Conservation (phyloP, 2,329 filamentous ascomycete species). For the Dothidotthia symphoricarpi region DNA sequence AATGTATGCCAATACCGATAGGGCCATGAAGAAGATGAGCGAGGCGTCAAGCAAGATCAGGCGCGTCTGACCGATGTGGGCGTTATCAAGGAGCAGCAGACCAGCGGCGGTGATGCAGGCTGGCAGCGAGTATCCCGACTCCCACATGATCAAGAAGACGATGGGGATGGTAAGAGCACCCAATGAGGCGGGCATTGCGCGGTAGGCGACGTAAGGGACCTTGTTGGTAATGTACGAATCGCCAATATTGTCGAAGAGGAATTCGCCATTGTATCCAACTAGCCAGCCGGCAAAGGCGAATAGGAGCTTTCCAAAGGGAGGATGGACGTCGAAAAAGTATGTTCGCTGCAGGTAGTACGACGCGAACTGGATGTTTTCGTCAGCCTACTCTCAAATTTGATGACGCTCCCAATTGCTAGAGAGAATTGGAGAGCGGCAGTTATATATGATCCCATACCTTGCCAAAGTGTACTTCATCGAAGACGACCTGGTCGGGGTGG, state of each 20-base stretch:
- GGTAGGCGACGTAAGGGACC: conserved; percentile 94
- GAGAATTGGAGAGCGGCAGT: not conserved
- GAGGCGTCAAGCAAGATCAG: conserved; percentile 94
- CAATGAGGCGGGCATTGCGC: conserved; percentile 85
- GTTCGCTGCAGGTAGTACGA: conserved; percentile 88
- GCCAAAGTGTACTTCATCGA: conserved; percentile 98
- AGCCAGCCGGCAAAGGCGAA: conserved; percentile 98
- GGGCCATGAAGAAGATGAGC: conserved; percentile 91
- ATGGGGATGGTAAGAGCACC: conserved; percentile 92
- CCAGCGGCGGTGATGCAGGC: conserved; percentile 84
- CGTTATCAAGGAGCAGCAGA: conserved; percentile 92
- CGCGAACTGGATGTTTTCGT: conserved; percentile 45
- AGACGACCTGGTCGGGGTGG: conserved; percentile 94
- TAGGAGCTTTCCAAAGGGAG: conserved; percentile 95
- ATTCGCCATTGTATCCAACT: conserved; percentile 93
- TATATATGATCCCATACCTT: conserved; percentile 65
- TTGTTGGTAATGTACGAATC: conserved; percentile 97
- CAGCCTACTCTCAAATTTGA: conserved; percentile 12
- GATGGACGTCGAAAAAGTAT: conserved; percentile 99
- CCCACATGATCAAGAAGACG: conserved; percentile 98
- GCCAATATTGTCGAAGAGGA: conserved; percentile 98
- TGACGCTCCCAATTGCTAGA: conserved; percentile 1
- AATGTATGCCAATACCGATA: conserved; percentile 90
- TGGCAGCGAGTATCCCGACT: conserved; percentile 94
- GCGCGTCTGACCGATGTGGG: conserved; percentile 93